A percentile compares a stretch with the other conserved stretches of the same genome.
Evolutionary conservation across 2,329 filamentous ascomycete genomes (phyloP).

Genomic region (Tolypocladium ophioglossoides): DNA sequence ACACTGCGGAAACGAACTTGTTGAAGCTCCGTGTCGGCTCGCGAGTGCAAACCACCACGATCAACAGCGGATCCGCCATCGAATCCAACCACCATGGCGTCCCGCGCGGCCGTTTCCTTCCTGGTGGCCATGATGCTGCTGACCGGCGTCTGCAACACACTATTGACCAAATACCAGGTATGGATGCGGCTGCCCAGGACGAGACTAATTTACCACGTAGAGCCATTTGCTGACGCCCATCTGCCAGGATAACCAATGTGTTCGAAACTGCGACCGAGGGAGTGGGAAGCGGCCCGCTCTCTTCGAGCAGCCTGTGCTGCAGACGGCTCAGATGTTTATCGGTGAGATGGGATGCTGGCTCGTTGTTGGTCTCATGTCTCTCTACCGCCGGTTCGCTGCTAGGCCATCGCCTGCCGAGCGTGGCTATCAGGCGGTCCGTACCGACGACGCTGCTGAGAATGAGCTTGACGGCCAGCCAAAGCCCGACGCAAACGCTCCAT

Average conservation of each 20-base stretch:
- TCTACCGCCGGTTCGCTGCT: conserved; percentile 50
- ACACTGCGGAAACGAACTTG: neutral
- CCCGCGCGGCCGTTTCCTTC: conserved; percentile 64
- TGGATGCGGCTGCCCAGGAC: conserved; percentile 6
- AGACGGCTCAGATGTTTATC: conserved; percentile 96
- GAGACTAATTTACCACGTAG: no score
- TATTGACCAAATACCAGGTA: conserved; percentile 94
- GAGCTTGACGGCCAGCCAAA: conserved; percentile 2
- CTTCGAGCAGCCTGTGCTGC: conserved; percentile 93
- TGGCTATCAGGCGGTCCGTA: conserved; percentile 57
- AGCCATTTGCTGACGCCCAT: neutral
- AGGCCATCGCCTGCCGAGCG: conserved; percentile 30
- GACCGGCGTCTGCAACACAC: conserved; percentile 92
- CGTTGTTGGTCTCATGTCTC: conserved; percentile 60
- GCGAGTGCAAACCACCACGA: neutral
- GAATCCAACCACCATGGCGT: conserved; percentile 47
- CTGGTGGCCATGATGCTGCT: conserved; percentile 93
- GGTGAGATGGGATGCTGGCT: conserved; percentile 96
- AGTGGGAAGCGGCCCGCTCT: conserved; percentile 54
- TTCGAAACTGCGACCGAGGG: conserved; percentile 70
- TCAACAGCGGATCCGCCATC: neutral
- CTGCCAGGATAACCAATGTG: conserved; percentile 88
- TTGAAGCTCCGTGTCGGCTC: neutral
- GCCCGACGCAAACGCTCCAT: conserved; percentile 42
- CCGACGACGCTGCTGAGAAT: conserved; percentile 25